phyloP scores from a whole-genome alignment of 2,329 filamentous ascomycete species.

The Fusarium fracticaudum region DNA sequence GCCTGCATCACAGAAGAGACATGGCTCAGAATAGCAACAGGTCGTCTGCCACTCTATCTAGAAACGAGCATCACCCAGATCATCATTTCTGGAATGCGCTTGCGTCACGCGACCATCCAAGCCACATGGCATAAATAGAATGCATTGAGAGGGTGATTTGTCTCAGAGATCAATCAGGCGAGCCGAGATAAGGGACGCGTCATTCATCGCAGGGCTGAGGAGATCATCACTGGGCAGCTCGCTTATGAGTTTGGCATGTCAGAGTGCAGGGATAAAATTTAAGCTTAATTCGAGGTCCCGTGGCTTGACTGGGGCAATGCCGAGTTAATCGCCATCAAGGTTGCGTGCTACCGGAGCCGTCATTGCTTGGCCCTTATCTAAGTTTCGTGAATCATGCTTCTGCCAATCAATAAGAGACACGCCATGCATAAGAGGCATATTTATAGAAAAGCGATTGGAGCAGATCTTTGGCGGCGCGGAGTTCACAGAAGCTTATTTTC shows the following conservation, averaged over 20 bases:
- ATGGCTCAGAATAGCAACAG: slow-evolving; percentile 35
- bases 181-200: slow-evolving; percentile 10
- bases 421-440: not conserved
- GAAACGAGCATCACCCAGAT: not conserved
- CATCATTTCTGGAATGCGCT: not conserved
- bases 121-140: slow-evolving; percentile 9
- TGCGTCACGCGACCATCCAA: slow-evolving; percentile 19
- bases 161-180: too few relatives aligned
- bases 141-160: not conserved
- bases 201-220: slow-evolving; percentile 7
- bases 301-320: not conserved
- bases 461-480: not conserved
- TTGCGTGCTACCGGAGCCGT: not conserved
- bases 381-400: not conserved
- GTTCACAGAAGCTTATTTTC: not conserved
- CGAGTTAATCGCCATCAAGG: not conserved
- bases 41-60: slow-evolving; percentile 23
- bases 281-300: slow-evolving; percentile 4
- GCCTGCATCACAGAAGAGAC: not conserved
- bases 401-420: slow-evolving; percentile 13
- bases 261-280: not conserved
- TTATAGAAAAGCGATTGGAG: slow-evolving; percentile 4
- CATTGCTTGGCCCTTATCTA: slow-evolving; percentile 14
- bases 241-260: not conserved
- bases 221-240: not conserved